A percentile compares a stretch with the other conserved stretches of the same genome.
Evolutionary conservation across 257 asterid genomes (phyloP).

Genomic region (Misopates orontium): DNA sequence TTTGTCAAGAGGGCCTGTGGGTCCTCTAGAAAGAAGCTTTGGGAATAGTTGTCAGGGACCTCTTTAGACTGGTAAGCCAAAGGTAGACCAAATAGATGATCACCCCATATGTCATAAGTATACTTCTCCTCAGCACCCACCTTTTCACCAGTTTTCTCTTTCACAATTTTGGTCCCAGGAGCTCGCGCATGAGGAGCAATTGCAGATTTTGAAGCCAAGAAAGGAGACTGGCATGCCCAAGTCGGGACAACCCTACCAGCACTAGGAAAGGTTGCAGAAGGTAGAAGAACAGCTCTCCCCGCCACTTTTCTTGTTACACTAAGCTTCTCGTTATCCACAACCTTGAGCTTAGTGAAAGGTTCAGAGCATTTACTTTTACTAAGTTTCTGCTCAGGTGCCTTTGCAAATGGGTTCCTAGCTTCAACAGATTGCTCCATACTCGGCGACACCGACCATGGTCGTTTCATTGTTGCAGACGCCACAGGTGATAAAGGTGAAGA

Average conservation of each 20-base stretch:
- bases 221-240: conserved; percentile 39
- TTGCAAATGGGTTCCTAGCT: conserved; percentile 34
- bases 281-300: conserved; percentile 48
- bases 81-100: conserved; percentile 65
- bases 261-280: conserved; percentile 62
- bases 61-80: conserved; percentile 31
- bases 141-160: conserved; percentile 31
- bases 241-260: conserved; percentile 37
- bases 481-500: conserved; percentile 77
- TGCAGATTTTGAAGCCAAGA: conserved; percentile 47
- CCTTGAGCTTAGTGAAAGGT: too few relatives aligned
- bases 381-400: conserved; percentile 21
- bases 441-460: conserved; percentile 38
- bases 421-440: conserved; percentile 37
- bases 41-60: conserved; percentile 38
- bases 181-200: conserved; percentile 75
- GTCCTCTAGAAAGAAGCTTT: conserved; percentile 62
- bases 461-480: conserved; percentile 45
- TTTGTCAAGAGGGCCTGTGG: conserved; percentile 46
- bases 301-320: conserved; percentile 29
- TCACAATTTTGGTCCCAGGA: conserved; percentile 61
- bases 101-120: conserved; percentile 93
- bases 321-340: conserved; percentile 43
- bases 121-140: conserved; percentile 43
- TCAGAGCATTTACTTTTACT: too few relatives aligned